Evolutionary conservation across 169 alveolate genomes (phyloP).

Genomic region (Babesia bigemina): DNA sequence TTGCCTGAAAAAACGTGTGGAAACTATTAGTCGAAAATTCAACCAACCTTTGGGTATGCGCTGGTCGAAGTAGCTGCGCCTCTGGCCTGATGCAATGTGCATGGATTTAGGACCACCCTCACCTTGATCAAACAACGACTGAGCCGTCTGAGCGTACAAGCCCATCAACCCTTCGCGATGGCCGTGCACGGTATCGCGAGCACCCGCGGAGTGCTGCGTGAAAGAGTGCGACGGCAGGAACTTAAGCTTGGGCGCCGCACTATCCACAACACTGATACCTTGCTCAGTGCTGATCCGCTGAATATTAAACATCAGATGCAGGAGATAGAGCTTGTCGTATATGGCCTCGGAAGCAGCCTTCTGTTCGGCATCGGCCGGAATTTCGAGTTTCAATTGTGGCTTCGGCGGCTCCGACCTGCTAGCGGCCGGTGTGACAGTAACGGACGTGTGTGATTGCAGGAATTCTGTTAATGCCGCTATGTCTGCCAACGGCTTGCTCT

Average conservation of each 20-base stretch:
- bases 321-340: constrained; percentile 40
- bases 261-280: neutral
- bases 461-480: neutral
- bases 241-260: constrained; percentile 15
- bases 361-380: constrained; percentile 34
- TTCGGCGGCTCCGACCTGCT: neutral
- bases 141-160: neutral
- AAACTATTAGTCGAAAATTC: neutral
- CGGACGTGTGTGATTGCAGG: neutral
- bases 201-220: neutral
- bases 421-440: neutral
- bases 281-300: constrained; percentile 22
- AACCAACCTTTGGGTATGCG: constrained; percentile 15
- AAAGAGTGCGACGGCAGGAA: constrained; percentile 9
- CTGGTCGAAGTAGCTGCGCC: constrained; percentile 43
- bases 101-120: constrained; percentile 11
- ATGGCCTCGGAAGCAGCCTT: constrained; percentile 23
- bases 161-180: constrained; percentile 5
- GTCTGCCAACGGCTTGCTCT: neutral
- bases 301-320: constrained; percentile 42
- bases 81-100: constrained; percentile 16
- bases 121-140: constrained; percentile 25
- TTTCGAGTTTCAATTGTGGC: constrained; percentile 1
- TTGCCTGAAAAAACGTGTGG: neutral
- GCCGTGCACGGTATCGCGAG: constrained; percentile 12